These are phyloP conservation scores for Globisporangium middletonii DNA, from an alignment of 352 stramenopile species.

Conservation along the genomic window DNA sequence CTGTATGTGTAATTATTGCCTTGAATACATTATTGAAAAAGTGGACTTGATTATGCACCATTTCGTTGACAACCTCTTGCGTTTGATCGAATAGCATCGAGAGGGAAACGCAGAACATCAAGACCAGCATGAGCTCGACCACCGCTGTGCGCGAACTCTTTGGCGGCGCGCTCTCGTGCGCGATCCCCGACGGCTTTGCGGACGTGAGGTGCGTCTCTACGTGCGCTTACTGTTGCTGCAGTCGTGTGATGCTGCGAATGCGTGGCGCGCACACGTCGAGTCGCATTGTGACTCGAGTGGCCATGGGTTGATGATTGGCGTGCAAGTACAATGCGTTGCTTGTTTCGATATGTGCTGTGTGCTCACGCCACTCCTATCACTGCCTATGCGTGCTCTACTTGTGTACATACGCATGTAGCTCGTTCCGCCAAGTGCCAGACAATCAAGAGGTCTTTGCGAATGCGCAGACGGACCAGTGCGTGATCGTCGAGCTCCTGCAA, in stretches of 20 bases:
- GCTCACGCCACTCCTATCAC: neutral
- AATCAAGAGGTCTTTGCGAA: slow-evolving; percentile 88
- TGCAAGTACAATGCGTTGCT: neutral
- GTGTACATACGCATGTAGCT: slow-evolving; percentile 13
- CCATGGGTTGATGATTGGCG: neutral
- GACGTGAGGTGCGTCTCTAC: slow-evolving; percentile 56
- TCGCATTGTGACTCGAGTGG: too few species aligned
- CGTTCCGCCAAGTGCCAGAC: slow-evolving; percentile 81
- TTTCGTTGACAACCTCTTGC: too few species aligned
- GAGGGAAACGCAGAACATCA: too few species aligned
- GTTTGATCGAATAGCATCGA: too few species aligned
- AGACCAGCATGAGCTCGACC: slow-evolving; percentile 8
- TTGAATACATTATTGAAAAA: too few species aligned
- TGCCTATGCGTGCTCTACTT: neutral
- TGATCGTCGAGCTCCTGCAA: slow-evolving; percentile 82
- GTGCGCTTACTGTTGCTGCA: neutral
- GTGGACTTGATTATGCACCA: too few species aligned
- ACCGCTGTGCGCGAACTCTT: slow-evolving; percentile 29
- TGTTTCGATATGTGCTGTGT: neutral
- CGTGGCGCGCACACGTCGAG: too few species aligned
- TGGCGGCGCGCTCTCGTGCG: slow-evolving; percentile 66
- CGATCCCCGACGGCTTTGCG: slow-evolving; percentile 62
- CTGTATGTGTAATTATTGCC: too few species aligned
- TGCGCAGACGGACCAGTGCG: slow-evolving; percentile 64
- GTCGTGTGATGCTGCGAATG: neutral